Base-by-base conservation (phyloP, 2,329 filamentous ascomycete genomes). In the Trichothecium sympodiale region DNA sequence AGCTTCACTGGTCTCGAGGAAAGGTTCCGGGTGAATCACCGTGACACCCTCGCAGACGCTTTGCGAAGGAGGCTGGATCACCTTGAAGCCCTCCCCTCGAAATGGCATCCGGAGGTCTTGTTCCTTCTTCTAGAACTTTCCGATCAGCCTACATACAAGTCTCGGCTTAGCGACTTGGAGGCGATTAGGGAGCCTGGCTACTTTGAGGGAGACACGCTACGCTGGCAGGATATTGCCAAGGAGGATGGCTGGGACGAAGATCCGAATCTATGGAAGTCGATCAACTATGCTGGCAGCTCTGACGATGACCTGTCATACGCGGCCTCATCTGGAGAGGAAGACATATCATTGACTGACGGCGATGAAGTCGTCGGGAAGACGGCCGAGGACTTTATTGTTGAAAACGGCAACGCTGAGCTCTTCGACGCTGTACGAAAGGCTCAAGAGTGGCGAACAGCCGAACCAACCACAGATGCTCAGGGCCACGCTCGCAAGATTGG, bases 121-220 rank as follows among this genome's bases (percentile, higher is more conserved):
- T 78, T 83, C 34, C 59, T 96, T 1, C 60, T 96, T 9, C 64
- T 96, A 7, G 74, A 85, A 41, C 71, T 96, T 1, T 89, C 89
- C 2, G 80, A 94, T 46, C 73, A 79, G 36, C 89, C 91, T 3
- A 72, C 79, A 0, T 71, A 79, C 35, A 80, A 86, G 35, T 75
- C 83, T 0, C 71, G 64, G 4, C 58, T 89, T 1, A 65, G 71
- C 29, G 71, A 77, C 42, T 60, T 91, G n/a, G 66, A 77, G 14
- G 53, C 61, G 2, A 56, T 81, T 3, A 64, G 55, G 23, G 34
- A 36, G 27, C 60, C 67, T 1, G 55, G 61, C 7, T 55, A 63
- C 4, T 61, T 64, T 13, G 51, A 59, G 2, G 60, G 59, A 4
- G 63, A 65, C 3, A 54, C 61, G 12, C 55, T 94, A 36, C 82